Evolutionary conservation across 257 asterid species (phyloP), one percentile per base, ranked within the genome.

Genomic region (Handroanthus guayacan): DNA sequence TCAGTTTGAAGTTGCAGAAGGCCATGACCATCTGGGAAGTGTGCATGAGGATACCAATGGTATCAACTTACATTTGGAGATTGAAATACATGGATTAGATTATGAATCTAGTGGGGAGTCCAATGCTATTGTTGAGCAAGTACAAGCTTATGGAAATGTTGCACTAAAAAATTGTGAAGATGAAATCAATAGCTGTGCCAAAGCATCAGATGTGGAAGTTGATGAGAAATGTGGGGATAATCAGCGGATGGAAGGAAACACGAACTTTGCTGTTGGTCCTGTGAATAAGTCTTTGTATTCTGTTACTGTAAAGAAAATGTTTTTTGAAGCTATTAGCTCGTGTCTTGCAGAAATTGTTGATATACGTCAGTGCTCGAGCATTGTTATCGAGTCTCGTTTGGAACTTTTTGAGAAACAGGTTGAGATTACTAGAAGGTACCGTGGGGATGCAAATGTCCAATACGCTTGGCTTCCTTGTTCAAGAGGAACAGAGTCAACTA

Each of bases 381-480:
- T 72, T 50, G 69, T 72, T 43, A 70, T 81, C 84, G 83, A 87
- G 69, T 80, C 87, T 74, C 91, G 92, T 39, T 80, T 67, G 66
- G 97, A 94, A 75, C 86, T 94, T 71, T 94, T 94, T 72, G 85
- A 80, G 78, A 94, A 94, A 79, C 97, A 89, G 84, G 81, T 73
- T 62, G 94, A 92, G 56, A 89, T 94, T 56, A 86, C 88, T 10
- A 77, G 83, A 79, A 89, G 72, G 74, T 79, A 39, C 76, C 96
- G 94, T 12, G 98, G 97, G 54, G 87, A 83, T 90, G 90, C 96
- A 58, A 86, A 86, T 84, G 79, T 92, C 54, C 82, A 48, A 65
- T 92, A 84, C 74, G 98, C 97, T 34, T 94, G 98, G 98, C 95
- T 94, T 71, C 98, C 97, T 73, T 90, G 88, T 81, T 83, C 90